Evolutionary conservation across 805 yeast species (phyloP).

Genomic region (Lipomyces sp.): DNA sequence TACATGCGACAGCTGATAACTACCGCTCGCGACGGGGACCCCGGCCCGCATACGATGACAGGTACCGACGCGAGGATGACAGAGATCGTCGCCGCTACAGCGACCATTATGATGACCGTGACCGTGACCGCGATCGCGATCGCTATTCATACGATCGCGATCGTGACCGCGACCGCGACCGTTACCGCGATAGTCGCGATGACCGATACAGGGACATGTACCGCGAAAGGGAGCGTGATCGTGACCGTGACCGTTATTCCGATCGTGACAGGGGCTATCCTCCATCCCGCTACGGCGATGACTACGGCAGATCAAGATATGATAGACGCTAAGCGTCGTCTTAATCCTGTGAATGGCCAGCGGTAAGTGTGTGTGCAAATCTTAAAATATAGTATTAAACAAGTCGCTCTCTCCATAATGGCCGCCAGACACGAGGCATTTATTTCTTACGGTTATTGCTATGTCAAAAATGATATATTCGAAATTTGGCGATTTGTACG

Average conservation of each 20-base stretch:
- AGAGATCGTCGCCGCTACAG: constrained; percentile 28
- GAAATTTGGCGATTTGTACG: constrained; percentile 3
- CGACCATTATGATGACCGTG: constrained; percentile 29
- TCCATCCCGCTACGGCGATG: constrained; percentile 10
- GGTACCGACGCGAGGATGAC: constrained; percentile 32
- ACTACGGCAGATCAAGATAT: constrained; percentile 7
- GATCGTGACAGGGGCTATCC: constrained; percentile 25
- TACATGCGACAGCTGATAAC: constrained; percentile 6
- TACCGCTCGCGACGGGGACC: constrained; percentile 18
- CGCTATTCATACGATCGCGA: constrained; percentile 23
- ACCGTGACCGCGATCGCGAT: constrained; percentile 34
- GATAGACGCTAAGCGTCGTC: neutral
- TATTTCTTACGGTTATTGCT: constrained; percentile 3
- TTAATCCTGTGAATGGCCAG: neutral
- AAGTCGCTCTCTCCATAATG: neutral
- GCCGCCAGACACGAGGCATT: neutral
- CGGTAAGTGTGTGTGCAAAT: neutral
- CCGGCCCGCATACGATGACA: constrained; percentile 24
- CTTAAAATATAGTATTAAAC: neutral
- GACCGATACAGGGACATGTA: constrained; percentile 13
- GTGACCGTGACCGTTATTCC: constrained; percentile 22
- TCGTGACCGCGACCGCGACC: constrained; percentile 29
- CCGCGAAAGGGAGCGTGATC: constrained; percentile 26
- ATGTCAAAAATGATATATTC: neutral
- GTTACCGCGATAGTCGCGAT: constrained; percentile 18